Percentiles rank a stretch among this genome's conserved stretches.
These are phyloP conservation scores for Fraxinus americana DNA, from an alignment of 257 asterid species.

Conservation along the genomic window DNA sequence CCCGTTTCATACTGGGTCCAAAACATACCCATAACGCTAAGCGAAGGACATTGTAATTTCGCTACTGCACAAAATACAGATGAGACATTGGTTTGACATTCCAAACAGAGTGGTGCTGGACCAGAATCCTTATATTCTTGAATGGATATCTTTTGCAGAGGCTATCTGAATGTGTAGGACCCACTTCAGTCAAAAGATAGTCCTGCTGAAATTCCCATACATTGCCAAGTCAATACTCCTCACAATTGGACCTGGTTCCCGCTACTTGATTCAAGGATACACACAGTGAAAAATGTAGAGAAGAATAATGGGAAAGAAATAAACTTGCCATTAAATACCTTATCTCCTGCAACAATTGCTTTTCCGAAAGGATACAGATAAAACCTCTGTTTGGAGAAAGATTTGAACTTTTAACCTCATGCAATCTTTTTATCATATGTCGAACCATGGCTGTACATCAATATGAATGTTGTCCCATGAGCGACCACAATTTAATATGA, in stretches of 20 bases:
- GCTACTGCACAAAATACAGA: conserved; percentile 14
- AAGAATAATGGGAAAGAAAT: conserved; percentile 11
- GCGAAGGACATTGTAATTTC: not conserved
- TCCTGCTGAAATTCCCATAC: conserved; percentile 3
- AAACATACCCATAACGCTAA: not conserved
- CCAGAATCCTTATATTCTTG: conserved; percentile 38
- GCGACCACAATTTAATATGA: no score
- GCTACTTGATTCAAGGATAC: not conserved
- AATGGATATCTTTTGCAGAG: conserved; percentile 22
- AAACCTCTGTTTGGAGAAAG: conserved; percentile 22
- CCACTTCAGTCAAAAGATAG: conserved; percentile 53
- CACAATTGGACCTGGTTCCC: conserved; percentile 5
- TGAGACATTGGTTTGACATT: conserved; percentile 24
- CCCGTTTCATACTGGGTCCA: not conserved
- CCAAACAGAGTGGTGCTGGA: conserved; percentile 24
- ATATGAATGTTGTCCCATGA: conserved; percentile 11
- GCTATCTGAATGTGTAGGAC: conserved; percentile 47
- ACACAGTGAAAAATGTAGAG: conserved; percentile 13
- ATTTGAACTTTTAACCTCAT: conserved; percentile 19
- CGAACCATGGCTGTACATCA: conserved; percentile 6
- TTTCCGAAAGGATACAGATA: conserved; percentile 40
- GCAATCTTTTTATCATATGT: conserved; percentile 22
- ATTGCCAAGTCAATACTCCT: conserved; percentile 33
- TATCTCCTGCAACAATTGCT: conserved; percentile 38
- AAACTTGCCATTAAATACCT: conserved; percentile 34